Conservation (phyloP, 2,329 filamentous ascomycete genomes). For the Phialophora tarda region DNA sequence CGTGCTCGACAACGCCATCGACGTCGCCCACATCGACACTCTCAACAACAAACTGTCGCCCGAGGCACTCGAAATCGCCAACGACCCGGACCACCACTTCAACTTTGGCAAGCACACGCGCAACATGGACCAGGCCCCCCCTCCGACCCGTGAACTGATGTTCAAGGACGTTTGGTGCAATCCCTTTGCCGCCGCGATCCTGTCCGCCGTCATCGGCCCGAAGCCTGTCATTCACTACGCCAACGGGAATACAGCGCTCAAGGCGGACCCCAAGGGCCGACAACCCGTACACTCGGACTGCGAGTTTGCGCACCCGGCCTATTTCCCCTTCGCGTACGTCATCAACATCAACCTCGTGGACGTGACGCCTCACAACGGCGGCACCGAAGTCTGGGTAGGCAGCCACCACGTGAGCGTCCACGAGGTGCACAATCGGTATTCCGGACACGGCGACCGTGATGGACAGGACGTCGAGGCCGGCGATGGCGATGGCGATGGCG, state of each 20-base stretch:
- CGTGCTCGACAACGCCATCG: constrained; percentile 48
- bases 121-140: constrained; percentile 52
- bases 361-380: constrained; percentile 53
- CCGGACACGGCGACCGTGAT: not conserved
- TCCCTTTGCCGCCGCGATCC: constrained; percentile 46
- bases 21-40: constrained; percentile 43
- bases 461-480: not conserved
- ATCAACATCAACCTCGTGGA: constrained; percentile 57
- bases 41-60: constrained; percentile 41
- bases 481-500: not conserved
- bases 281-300: constrained; percentile 53
- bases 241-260: constrained; percentile 51
- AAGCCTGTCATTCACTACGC: constrained; percentile 47
- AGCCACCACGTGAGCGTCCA: constrained; percentile 51
- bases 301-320: constrained; percentile 54
- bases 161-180: constrained; percentile 49
- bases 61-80: constrained; percentile 46
- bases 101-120: constrained; percentile 45
- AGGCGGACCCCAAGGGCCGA: constrained; percentile 42
- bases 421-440: constrained; percentile 38
- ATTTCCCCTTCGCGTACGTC: constrained; percentile 56
- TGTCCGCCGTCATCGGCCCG: constrained; percentile 48
- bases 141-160: constrained; percentile 45
- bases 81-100: constrained; percentile 39
- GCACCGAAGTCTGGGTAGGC: constrained; percentile 59